phyloP scores from a whole-genome alignment of 2,329 filamentous ascomycete species.

The Fusarium solani-melongenae region DNA sequence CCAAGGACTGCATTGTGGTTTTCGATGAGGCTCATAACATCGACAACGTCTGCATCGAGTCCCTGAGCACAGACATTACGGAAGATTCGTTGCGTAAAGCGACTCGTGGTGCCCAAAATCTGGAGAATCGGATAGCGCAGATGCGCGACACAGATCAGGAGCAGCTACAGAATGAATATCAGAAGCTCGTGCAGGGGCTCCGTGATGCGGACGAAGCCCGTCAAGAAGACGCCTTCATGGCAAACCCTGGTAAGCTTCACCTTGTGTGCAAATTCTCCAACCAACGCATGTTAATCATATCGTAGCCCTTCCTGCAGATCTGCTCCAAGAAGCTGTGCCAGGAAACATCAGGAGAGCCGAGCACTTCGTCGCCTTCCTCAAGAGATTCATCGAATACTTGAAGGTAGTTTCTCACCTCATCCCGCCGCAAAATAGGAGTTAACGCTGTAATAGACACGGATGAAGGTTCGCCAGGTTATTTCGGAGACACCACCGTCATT shows the following conservation, averaged over 20 bases:
- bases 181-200: conserved; percentile 92
- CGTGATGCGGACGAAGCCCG: conserved; percentile 88
- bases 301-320: conserved; percentile 84
- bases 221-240: conserved; percentile 96
- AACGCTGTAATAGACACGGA: conserved; percentile 73
- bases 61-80: conserved; percentile 94
- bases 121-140: conserved; percentile 90
- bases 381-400: conserved; percentile 96
- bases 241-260: conserved; percentile 76
- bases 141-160: conserved; percentile 97
- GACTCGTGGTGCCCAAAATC: conserved; percentile 87
- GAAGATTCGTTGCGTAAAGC: conserved; percentile 94
- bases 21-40: conserved; percentile 99
- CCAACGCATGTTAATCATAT: conserved; percentile 1
- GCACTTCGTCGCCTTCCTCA: conserved; percentile 94
- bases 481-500: conserved; percentile 97
- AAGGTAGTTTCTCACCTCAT: conserved; percentile 62
- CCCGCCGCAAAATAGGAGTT: not conserved
- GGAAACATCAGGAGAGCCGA: conserved; percentile 96
- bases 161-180: conserved; percentile 94
- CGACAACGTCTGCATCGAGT: conserved; percentile 99
- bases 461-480: conserved; percentile 98
- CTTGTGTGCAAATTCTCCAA: not conserved
- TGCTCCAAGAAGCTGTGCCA: conserved; percentile 94
- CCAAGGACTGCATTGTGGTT: conserved; percentile 97